Evolutionary conservation across 2,329 filamentous ascomycete genomes (phyloP).

Genomic region (Akanthomyces muscarius): DNA sequence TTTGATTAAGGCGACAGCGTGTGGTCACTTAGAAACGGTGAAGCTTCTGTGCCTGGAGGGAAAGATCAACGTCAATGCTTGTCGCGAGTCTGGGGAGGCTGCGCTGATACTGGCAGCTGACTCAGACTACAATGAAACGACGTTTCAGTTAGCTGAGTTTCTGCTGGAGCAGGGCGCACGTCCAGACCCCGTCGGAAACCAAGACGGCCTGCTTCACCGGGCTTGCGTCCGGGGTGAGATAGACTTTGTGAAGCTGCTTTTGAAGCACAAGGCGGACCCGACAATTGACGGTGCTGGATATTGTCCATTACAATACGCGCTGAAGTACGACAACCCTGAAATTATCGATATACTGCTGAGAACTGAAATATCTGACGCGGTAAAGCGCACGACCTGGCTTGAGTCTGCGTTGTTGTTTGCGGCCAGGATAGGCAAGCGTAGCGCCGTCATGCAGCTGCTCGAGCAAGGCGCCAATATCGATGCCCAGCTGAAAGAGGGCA

Average conservation of each 20-base stretch:
- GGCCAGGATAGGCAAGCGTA: conserved; percentile 7
- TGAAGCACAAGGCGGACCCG: conserved; percentile 6
- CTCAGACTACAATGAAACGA: neutral
- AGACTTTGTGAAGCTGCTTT: neutral
- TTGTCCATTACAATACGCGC: neutral
- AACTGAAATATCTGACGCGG: neutral
- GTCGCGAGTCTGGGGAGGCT: neutral
- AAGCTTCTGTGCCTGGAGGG: conserved; percentile 3
- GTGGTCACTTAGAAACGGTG: neutral
- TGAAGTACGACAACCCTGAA: neutral
- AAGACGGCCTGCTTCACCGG: conserved; percentile 7
- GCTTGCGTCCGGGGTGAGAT: neutral
- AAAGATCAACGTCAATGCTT: neutral
- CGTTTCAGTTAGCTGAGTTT: neutral
- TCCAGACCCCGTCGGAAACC: neutral
- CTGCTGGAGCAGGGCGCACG: conserved; percentile 5
- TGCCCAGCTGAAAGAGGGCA: neutral
- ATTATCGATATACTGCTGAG: neutral
- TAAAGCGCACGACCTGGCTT: neutral
- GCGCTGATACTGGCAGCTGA: neutral
- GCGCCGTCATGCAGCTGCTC: conserved; percentile 3
- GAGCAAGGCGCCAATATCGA: conserved; percentile 7
- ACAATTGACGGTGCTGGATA: conserved; percentile 4
- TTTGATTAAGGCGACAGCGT: neutral
- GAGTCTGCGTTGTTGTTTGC: conserved; percentile 4